Percentiles rank a stretch among this genome's conserved stretches.
Evolutionary conservation across 495 filamentous ascomycete genomes (phyloP).

Genomic region (Xylaria curta): DNA sequence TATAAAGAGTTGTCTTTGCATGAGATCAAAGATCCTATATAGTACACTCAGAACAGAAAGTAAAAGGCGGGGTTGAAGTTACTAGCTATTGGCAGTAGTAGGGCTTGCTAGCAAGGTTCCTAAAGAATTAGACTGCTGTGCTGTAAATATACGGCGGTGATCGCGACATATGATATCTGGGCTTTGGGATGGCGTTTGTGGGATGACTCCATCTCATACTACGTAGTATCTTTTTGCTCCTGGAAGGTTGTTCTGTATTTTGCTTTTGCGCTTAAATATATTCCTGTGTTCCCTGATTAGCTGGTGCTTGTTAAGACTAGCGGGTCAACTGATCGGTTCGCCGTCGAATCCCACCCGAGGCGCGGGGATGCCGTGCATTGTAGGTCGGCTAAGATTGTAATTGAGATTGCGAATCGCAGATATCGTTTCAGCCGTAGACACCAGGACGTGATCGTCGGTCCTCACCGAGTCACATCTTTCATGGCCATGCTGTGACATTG

Average conservation of each 20-base stretch:
- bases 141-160: slow-evolving; percentile 12
- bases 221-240: neutral
- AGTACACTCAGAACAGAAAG: neutral
- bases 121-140: neutral
- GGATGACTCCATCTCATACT: slow-evolving; percentile 6
- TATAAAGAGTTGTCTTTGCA: slow-evolving; percentile 16
- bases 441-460: slow-evolving; percentile 8
- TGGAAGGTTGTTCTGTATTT: neutral
- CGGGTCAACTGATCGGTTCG: slow-evolving; percentile 11
- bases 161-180: slow-evolving; percentile 5
- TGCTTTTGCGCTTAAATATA: neutral
- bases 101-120: slow-evolving; percentile 9
- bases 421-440: slow-evolving; percentile 21
- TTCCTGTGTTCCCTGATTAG: neutral
- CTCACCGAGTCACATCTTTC: slow-evolving; percentile 19
- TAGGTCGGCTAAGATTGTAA: slow-evolving; percentile 14
- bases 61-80: slow-evolving; percentile 21
- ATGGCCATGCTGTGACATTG: slow-evolving; percentile 15
- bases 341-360: neutral
- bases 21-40: slow-evolving; percentile 13
- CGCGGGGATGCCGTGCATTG: neutral
- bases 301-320: slow-evolving; percentile 1
- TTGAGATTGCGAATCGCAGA: slow-evolving; percentile 4
- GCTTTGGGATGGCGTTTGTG: slow-evolving; percentile 1
- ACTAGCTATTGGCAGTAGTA: slow-evolving; percentile 5